Conservation (phyloP, 306 rosid genomes). For the Clitoria ternatea region DNA sequence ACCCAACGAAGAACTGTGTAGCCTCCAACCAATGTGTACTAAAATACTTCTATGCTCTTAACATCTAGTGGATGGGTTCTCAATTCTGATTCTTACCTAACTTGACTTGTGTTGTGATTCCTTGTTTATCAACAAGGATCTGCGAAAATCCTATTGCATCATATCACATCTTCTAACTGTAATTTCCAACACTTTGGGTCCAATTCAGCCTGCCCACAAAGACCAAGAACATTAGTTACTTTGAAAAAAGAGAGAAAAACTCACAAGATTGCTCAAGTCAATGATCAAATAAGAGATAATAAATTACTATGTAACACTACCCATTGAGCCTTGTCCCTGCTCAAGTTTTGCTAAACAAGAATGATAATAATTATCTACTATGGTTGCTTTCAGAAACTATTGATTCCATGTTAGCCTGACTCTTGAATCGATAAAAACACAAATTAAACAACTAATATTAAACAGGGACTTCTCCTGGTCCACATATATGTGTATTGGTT, state of each 20-base stretch:
- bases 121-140: constrained; percentile 1
- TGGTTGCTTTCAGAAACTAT: too few relatives aligned
- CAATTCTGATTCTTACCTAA: too few relatives aligned
- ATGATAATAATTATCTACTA: not conserved
- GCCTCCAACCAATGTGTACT: too few relatives aligned
- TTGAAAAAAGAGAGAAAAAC: too few relatives aligned
- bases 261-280: too few relatives aligned
- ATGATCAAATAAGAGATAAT: not conserved
- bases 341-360: not conserved
- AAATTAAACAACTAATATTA: not conserved
- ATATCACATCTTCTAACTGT: constrained; percentile 63
- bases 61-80: not conserved
- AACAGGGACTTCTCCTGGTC: not conserved
- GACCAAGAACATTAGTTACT: not conserved
- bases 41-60: too few relatives aligned
- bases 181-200: constrained; percentile 92
- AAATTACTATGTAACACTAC: not conserved
- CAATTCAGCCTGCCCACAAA: constrained; percentile 72
- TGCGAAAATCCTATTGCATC: constrained; percentile 31
- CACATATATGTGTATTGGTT: too few relatives aligned
- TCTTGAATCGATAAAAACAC: too few relatives aligned
- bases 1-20: not conserved
- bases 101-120: too few relatives aligned
- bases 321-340: not conserved
- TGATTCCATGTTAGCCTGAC: not conserved